Percentiles rank a stretch among this genome's conserved stretches.
phyloP scores from a whole-genome alignment of 495 filamentous ascomycete species.

The Saxispiralis lemnorum region DNA sequence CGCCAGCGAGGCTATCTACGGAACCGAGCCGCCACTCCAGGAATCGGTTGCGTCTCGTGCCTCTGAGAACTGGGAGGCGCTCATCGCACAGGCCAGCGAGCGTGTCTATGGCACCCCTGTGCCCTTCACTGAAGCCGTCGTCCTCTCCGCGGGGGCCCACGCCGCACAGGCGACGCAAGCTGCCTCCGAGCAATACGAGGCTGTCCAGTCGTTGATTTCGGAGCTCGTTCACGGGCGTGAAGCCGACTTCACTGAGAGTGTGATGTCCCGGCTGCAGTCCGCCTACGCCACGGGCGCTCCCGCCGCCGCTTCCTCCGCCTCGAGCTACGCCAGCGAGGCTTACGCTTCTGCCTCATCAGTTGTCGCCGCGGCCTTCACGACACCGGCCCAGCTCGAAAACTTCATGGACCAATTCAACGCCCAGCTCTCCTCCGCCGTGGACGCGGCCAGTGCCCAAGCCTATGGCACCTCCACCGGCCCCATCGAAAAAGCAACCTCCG shows the following conservation, averaged over 20 bases:
- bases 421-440: constrained; percentile 39
- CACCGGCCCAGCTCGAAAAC: constrained; percentile 39
- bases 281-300: constrained; percentile 45
- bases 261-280: constrained; percentile 49
- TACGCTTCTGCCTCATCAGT: constrained; percentile 42
- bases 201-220: constrained; percentile 52
- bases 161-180: constrained; percentile 35
- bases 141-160: constrained; percentile 19
- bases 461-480: constrained; percentile 42
- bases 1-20: constrained; percentile 26
- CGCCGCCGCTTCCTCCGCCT: constrained; percentile 30
- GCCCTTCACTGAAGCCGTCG: constrained; percentile 40
- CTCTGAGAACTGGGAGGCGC: constrained; percentile 45
- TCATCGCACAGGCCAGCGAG: constrained; percentile 48
- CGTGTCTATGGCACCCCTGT: constrained; percentile 58
- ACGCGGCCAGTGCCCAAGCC: constrained; percentile 40
- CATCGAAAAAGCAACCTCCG: constrained; percentile 34
- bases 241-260: constrained; percentile 65
- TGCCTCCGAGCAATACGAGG: constrained; percentile 43
- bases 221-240: constrained; percentile 65
- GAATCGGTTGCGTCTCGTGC: constrained; percentile 34
- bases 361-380: constrained; percentile 35
- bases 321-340: constrained; percentile 37
- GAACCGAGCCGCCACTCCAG: constrained; percentile 29
- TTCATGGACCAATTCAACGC: constrained; percentile 38